Percentiles rank a stretch among this genome's conserved stretches.
These are phyloP conservation scores for Coffea canephora DNA, from an alignment of 257 asterid species.

Conservation along the genomic window DNA sequence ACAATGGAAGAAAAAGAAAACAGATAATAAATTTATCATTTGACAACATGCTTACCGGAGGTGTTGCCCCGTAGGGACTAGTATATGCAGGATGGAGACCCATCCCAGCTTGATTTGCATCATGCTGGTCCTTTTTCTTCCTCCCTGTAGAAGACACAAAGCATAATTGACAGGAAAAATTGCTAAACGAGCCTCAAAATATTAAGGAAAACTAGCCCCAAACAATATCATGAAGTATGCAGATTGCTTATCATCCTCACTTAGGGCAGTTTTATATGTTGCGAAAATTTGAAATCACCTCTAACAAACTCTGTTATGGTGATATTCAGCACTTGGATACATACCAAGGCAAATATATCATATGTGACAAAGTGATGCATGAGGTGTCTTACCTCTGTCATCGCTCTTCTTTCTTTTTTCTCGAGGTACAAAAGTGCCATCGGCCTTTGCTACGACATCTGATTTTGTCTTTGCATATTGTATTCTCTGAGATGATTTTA, in stretches of 20 bases:
- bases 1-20: background rate
- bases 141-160: slow-evolving; percentile 49
- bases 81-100: slow-evolving; percentile 63
- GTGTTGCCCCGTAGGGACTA: slow-evolving; percentile 78
- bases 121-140: slow-evolving; percentile 89
- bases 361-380: background rate
- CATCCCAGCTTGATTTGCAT: slow-evolving; percentile 65
- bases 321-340: background rate
- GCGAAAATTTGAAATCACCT: too few relatives aligned
- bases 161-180: slow-evolving; percentile 3
- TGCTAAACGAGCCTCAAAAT: background rate
- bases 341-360: background rate
- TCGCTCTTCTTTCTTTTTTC: slow-evolving; percentile 91
- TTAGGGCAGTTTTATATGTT: background rate
- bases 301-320: background rate
- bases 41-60: slow-evolving; percentile 65
- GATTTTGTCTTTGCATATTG: slow-evolving; percentile 96
- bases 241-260: background rate
- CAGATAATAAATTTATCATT: slow-evolving; percentile 13
- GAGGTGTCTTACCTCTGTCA: slow-evolving; percentile 60
- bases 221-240: background rate
- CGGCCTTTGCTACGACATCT: slow-evolving; percentile 81
- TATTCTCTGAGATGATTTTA: slow-evolving; percentile 56
- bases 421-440: slow-evolving; percentile 90
- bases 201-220: background rate